These are phyloP conservation scores for Phenoliferia sp. DNA, from an alignment of 1,284 basidiomycete species.

Conservation along the genomic window DNA sequence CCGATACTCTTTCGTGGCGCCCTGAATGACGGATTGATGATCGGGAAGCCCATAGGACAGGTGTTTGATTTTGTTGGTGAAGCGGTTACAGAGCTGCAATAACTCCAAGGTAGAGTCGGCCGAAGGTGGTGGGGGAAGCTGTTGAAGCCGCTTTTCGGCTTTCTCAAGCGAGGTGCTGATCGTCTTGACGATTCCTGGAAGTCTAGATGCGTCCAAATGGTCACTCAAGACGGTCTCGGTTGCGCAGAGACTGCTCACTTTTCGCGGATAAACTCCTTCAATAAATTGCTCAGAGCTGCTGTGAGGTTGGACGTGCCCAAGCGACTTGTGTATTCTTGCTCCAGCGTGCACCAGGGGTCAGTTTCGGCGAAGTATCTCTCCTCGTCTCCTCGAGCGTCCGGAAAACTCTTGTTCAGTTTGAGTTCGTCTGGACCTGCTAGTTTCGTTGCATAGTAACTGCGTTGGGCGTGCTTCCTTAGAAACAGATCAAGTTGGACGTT, in stretches of 20 bases:
- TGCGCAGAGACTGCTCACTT: conserved; percentile 44
- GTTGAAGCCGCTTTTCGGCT: conserved; percentile 51
- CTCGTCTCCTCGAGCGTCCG: conserved; percentile 57
- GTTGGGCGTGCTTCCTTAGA: no score
- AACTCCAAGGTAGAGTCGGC: background rate
- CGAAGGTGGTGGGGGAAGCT: background rate
- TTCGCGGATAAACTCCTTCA: conserved; percentile 57
- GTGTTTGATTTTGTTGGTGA: background rate
- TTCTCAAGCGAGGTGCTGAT: conserved; percentile 43
- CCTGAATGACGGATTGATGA: conserved; percentile 46
- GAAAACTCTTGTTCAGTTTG: conserved; percentile 55
- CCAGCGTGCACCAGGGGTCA: conserved; percentile 56
- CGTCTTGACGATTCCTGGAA: conserved; percentile 54
- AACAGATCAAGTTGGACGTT: conserved; percentile 24
- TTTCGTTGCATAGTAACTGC: conserved; percentile 69
- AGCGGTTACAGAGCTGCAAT: background rate
- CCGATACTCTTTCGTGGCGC: conserved; percentile 43
- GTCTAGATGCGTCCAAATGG: conserved; percentile 44
- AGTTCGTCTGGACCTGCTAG: conserved; percentile 58
- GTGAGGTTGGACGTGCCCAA: conserved; percentile 56
- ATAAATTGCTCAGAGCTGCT: conserved; percentile 52
- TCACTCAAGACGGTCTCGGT: background rate
- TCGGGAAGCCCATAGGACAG: background rate
- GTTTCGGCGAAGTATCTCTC: conserved; percentile 60
- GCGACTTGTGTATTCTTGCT: conserved; percentile 50